Base-by-base conservation (phyloP, 1,284 basidiomycete species). In the Irpex lacteus region DNA sequence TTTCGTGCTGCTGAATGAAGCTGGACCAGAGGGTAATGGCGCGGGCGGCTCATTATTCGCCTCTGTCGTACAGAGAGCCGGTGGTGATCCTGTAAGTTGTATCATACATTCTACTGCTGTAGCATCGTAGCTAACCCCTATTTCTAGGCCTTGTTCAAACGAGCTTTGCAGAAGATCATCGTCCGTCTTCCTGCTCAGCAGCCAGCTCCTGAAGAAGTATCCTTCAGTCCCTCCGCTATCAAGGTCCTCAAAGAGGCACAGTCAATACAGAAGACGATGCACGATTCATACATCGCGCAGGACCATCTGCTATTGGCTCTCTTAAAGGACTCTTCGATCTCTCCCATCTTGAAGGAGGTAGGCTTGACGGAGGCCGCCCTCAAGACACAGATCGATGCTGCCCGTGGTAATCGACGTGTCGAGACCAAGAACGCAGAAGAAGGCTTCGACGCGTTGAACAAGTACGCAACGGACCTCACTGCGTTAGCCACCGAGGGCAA, bases 231-330 rank as follows among this genome's bases (percentile, higher is more conserved):
- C 4, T 80, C 85, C 4, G 75, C 86, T 9, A 73, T 86, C 68
- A 90, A 91, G 71, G 86, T 95, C 54, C 77, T 98, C 32, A 86
- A 89, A 19, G 91, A 94, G 68, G 94, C 96, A 0, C 90, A 94
- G 67, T 83, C 81, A 18, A 78, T 94, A 7, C 91, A 93, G 73
- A 95, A 95, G 77, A 91, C 88, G 7, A 93, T 93, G 91, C 92
- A 95, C 74, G 97, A 98, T 76, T 89, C 91, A 5, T 98, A 91
- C 76, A 92, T 98, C 66, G 96, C 96, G 0, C 92, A 98, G 74
- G 96, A 98, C 70, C 82, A 88, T 72, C 74, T 92, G 18, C 73
- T 89, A 36, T 79, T 90, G 55, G 94, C 92, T 1, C 83, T 96
- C 58, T 73, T 94, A 66, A 89, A 92, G 68, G 92, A 96, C 67